Evolutionary conservation across 1,139 yeast genomes (phyloP).

Genomic region (Yueomyces sp.): DNA sequence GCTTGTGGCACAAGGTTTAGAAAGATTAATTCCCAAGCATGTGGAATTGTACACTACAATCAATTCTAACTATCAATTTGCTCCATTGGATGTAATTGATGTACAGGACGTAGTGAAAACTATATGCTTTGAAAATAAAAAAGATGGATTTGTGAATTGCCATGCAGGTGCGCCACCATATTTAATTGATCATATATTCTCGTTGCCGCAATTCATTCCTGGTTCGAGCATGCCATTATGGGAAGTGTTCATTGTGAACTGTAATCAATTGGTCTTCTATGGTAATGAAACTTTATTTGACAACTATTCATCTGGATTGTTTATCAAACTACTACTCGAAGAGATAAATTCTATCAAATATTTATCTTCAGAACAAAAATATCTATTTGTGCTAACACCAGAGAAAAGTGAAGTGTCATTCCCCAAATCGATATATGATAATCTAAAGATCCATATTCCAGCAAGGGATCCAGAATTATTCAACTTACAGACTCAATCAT

Average conservation of each 20-base stretch:
- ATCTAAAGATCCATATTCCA: slow-evolving; percentile 14
- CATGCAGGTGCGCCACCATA: slow-evolving; percentile 20
- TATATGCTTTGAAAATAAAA: slow-evolving; percentile 13
- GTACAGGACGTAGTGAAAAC: slow-evolving; percentile 14
- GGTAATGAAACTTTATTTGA: slow-evolving; percentile 22
- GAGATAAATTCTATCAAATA: slow-evolving; percentile 3
- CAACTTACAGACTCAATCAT: slow-evolving; percentile 17
- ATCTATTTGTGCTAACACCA: slow-evolving; percentile 1
- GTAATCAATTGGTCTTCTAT: slow-evolving; percentile 17
- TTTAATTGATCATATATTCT: slow-evolving; percentile 17
- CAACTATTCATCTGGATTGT: not conserved
- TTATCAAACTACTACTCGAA: not conserved
- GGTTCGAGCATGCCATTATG: slow-evolving; percentile 17
- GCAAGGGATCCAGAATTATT: slow-evolving; percentile 15
- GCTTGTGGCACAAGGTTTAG: slow-evolving; percentile 11
- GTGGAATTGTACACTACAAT: slow-evolving; percentile 17
- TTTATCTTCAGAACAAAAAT: slow-evolving; percentile 1
- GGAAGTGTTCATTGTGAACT: slow-evolving; percentile 18
- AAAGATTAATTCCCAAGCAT: slow-evolving; percentile 12
- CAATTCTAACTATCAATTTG: slow-evolving; percentile 13
- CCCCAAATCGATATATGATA: slow-evolving; percentile 10
- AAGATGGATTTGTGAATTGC: slow-evolving; percentile 18
- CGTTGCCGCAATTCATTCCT: slow-evolving; percentile 12
- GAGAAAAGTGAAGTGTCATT: slow-evolving; percentile 1
- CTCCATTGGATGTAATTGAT: slow-evolving; percentile 10